Conservation (phyloP, 2,329 filamentous ascomycete species). For the Botrytis deweyae region DNA sequence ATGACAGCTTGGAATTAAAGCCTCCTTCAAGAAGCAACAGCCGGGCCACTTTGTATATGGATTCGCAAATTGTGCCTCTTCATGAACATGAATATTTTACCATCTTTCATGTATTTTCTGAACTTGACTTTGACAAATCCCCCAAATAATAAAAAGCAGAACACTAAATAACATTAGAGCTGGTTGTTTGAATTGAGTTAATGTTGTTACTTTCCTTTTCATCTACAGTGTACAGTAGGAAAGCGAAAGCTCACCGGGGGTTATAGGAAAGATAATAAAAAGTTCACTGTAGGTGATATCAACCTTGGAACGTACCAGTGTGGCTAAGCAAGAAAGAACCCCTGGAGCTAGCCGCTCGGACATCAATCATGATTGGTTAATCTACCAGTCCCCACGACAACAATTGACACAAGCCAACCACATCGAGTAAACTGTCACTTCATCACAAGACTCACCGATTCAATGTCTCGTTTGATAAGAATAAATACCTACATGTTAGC, state of each 20-base stretch:
- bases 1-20: background rate
- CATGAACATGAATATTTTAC: background rate
- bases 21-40: too few species aligned
- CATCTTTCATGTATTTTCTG: too few species aligned
- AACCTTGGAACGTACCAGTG: background rate
- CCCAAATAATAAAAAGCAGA: too few species aligned
- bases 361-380: background rate
- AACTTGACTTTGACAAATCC: background rate
- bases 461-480: background rate
- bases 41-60: background rate
- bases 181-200: background rate
- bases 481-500: background rate
- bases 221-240: background rate
- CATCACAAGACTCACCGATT: constrained; percentile 3
- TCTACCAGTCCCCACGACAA: background rate
- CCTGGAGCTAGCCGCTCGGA: background rate
- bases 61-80: background rate
- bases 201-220: background rate
- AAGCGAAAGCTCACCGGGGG: background rate
- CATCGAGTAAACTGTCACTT: background rate
- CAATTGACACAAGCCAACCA: background rate
- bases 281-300: background rate
- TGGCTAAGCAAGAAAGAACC: background rate
- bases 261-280: background rate
- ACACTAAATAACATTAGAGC: background rate